Percentiles rank a stretch among this genome's conserved stretches.
phyloP scores from a whole-genome alignment of 208 protist genomes.

The Sergeia podlipaevii region DNA sequence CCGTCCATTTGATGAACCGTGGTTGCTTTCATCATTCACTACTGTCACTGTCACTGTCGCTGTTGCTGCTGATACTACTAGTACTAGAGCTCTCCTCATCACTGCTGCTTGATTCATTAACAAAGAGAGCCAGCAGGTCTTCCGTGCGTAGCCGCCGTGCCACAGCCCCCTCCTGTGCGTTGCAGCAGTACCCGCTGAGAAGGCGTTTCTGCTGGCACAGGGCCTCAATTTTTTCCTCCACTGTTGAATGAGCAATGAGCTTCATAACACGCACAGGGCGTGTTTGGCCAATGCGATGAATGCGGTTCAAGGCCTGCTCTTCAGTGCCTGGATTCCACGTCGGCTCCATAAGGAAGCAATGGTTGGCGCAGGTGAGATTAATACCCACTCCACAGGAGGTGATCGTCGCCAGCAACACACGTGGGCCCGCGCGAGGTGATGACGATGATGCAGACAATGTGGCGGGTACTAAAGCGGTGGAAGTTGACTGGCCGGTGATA shows the following conservation, averaged over 20 bases:
- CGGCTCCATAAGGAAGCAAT: constrained; percentile 91
- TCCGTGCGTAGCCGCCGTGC: constrained; percentile 28
- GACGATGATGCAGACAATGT: not conserved
- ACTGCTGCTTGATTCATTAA: constrained; percentile 6
- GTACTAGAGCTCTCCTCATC: constrained; percentile 14
- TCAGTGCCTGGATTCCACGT: constrained; percentile 92
- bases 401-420: constrained; percentile 86
- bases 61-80: constrained; percentile 14
- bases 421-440: too few relatives aligned
- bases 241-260: constrained; percentile 91
- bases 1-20: too few relatives aligned
- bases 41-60: not conserved
- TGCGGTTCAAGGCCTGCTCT: constrained; percentile 87
- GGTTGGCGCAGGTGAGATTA: constrained; percentile 91
- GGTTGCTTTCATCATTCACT: too few relatives aligned
- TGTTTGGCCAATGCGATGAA: constrained; percentile 90
- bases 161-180: constrained; percentile 11
- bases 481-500: too few relatives aligned
- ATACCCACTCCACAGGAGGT: constrained; percentile 91
- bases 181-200: constrained; percentile 59
- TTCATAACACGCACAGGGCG: constrained; percentile 92
- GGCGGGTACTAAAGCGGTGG: too few relatives aligned
- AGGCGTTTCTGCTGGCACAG: constrained; percentile 91
- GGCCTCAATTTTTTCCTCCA: constrained; percentile 96
- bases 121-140: constrained; percentile 55